Conservation (phyloP, 2,329 filamentous ascomycete species). For the Scopulariopsis brevicaulis region DNA sequence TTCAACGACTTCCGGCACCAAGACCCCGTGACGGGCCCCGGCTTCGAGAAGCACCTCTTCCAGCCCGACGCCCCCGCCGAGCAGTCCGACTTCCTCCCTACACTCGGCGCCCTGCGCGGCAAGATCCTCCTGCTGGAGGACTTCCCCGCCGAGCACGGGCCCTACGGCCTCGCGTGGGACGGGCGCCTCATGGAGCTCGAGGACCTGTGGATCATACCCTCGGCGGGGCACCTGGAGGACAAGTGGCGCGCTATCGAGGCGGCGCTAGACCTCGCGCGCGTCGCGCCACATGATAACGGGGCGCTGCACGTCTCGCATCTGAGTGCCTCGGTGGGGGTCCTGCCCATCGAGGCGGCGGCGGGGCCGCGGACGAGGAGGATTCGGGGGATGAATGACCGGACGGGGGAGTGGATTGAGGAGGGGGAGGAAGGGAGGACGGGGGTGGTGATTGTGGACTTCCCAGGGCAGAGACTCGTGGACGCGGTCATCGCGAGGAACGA, state of each 20-base stretch:
- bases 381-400: slow-evolving; percentile 37
- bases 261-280: slow-evolving; percentile 23
- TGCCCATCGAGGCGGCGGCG: slow-evolving; percentile 37
- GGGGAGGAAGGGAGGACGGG: slow-evolving; percentile 22
- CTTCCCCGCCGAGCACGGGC: slow-evolving; percentile 11
- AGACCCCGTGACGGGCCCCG: slow-evolving; percentile 19
- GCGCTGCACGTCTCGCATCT: slow-evolving; percentile 34
- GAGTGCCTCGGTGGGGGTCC: slow-evolving; percentile 33
- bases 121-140: slow-evolving; percentile 38
- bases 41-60: slow-evolving; percentile 21
- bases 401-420: slow-evolving; percentile 25
- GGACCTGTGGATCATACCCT: slow-evolving; percentile 32
- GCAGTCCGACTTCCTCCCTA: slow-evolving; percentile 20
- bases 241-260: slow-evolving; percentile 33
- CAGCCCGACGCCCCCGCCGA: slow-evolving; percentile 17
- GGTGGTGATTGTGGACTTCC: slow-evolving; percentile 37
- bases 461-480: slow-evolving; percentile 28
- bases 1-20: slow-evolving; percentile 27
- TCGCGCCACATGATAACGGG: slow-evolving; percentile 18
- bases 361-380: slow-evolving; percentile 27
- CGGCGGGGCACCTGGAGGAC: slow-evolving; percentile 27
- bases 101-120: slow-evolving; percentile 30
- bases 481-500: slow-evolving; percentile 28
- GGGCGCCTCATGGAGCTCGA: slow-evolving; percentile 31
- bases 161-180: slow-evolving; percentile 33